These are phyloP conservation scores for Pouteria glomerata DNA, from an alignment of 148 eudicot genomes.

Conservation along the genomic window DNA sequence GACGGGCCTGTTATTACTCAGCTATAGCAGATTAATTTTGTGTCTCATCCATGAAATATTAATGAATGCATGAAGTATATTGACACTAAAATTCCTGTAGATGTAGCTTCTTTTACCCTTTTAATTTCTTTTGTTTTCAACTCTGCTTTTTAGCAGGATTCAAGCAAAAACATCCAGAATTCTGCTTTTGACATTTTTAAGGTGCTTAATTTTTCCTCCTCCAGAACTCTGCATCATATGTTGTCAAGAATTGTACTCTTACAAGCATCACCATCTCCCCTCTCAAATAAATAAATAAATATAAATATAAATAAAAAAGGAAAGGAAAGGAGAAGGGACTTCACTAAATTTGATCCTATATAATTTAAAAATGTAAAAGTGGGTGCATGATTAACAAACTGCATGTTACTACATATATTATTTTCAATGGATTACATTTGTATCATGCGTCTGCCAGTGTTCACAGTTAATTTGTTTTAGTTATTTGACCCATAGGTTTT, in stretches of 20 bases:
- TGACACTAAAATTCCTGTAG: neutral
- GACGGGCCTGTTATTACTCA: neutral
- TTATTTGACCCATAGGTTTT: slow-evolving; percentile 51
- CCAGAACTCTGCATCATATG: neutral
- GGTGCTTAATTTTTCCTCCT: slow-evolving; percentile 35
- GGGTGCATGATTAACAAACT: neutral
- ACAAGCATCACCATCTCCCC: no score
- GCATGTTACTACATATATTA: neutral
- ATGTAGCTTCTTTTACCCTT: neutral
- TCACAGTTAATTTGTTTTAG: neutral
- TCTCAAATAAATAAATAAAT: no score
- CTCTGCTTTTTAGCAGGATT: slow-evolving; percentile 49
- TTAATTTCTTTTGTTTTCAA: neutral
- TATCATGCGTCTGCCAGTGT: neutral
- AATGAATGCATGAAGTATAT: neutral
- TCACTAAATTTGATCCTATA: neutral
- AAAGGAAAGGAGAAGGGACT: neutral
- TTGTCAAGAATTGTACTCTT: neutral
- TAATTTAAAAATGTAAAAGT: neutral
- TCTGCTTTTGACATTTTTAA: slow-evolving; percentile 97
- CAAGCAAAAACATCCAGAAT: slow-evolving; percentile 93
- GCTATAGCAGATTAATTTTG: neutral
- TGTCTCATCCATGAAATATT: neutral
- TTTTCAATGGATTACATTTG: neutral
- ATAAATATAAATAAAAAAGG: no score